phyloP scores from a whole-genome alignment of 441 rosid species.

The Eugenia klotzschiana region DNA sequence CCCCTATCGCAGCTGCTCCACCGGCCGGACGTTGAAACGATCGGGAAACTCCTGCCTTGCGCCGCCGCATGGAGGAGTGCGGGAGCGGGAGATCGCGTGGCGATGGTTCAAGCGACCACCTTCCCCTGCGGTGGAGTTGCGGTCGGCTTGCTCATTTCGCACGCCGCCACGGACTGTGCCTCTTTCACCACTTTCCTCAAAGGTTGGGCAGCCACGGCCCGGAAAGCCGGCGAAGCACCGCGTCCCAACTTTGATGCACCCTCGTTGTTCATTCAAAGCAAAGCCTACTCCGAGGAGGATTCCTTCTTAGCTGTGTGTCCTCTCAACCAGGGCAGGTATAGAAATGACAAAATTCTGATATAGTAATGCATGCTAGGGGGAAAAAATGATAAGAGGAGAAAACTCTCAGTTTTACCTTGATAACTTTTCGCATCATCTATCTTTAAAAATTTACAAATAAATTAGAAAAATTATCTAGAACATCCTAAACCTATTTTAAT shows the following conservation, averaged over 20 bases:
- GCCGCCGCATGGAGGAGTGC: not conserved
- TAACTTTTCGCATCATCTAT: too few relatives aligned
- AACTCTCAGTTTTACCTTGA: too few relatives aligned
- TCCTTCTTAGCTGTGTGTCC: not conserved
- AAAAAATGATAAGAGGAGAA: too few relatives aligned
- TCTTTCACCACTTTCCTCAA: not conserved
- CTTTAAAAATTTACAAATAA: too few relatives aligned
- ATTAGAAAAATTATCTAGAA: too few relatives aligned
- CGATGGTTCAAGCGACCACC: not conserved
- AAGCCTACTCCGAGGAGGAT: not conserved
- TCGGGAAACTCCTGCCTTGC: not conserved
- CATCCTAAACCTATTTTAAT: too few relatives aligned
- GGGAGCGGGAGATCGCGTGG: not conserved
- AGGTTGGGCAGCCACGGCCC: not conserved
- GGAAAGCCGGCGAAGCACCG: not conserved
- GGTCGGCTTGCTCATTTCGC: not conserved
- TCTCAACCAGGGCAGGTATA: not conserved
- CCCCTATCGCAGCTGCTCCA: not conserved
- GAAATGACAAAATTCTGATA: not conserved
- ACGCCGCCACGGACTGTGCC: not conserved
- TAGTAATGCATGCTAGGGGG: not conserved
- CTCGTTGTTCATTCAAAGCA: not conserved
- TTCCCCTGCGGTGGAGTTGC: not conserved
- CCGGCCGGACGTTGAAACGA: not conserved
- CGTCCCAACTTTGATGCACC: not conserved